phyloP scores from a whole-genome alignment of 352 stramenopile species.

The Phytopythium delawarense region DNA sequence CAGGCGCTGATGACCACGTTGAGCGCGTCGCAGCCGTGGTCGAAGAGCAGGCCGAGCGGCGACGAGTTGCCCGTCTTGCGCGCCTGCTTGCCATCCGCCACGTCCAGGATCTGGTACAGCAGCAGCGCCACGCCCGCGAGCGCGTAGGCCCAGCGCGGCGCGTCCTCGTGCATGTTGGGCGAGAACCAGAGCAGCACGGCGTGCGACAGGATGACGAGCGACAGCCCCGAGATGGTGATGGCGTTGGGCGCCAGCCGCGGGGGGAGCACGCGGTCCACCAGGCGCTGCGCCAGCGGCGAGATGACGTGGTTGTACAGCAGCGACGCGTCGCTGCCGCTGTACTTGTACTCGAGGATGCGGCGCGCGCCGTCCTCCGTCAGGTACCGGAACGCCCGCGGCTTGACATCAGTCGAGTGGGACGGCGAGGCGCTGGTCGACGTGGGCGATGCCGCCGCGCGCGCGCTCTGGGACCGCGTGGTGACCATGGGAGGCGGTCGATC shows the following conservation, averaged over 20 bases:
- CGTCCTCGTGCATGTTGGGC: constrained; percentile 82
- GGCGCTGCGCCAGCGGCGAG: constrained; percentile 67
- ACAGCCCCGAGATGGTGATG: constrained; percentile 77
- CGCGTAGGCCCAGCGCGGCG: constrained; percentile 71
- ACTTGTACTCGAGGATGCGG: constrained; percentile 74
- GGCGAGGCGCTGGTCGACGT: neutral
- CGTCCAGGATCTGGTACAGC: constrained; percentile 83
- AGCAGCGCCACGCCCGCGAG: constrained; percentile 58
- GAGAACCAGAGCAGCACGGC: constrained; percentile 78
- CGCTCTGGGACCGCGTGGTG: constrained; percentile 6
- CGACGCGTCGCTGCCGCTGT: constrained; percentile 81
- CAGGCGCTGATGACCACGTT: constrained; percentile 82
- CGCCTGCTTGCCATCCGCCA: constrained; percentile 84
- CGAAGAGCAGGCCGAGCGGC: constrained; percentile 78
- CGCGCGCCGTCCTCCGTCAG: constrained; percentile 67
- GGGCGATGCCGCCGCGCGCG: neutral
- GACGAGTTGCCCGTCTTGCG: constrained; percentile 86
- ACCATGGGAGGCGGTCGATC: neutral
- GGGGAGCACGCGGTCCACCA: constrained; percentile 73
- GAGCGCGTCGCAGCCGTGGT: constrained; percentile 83
- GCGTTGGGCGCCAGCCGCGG: constrained; percentile 70
- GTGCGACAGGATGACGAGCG: constrained; percentile 67
- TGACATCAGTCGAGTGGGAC: neutral
- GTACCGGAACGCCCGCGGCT: constrained; percentile 42
- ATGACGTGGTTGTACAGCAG: constrained; percentile 83